Base-by-base conservation (phyloP, 495 filamentous ascomycete genomes). In the Immersiella caudata region DNA sequence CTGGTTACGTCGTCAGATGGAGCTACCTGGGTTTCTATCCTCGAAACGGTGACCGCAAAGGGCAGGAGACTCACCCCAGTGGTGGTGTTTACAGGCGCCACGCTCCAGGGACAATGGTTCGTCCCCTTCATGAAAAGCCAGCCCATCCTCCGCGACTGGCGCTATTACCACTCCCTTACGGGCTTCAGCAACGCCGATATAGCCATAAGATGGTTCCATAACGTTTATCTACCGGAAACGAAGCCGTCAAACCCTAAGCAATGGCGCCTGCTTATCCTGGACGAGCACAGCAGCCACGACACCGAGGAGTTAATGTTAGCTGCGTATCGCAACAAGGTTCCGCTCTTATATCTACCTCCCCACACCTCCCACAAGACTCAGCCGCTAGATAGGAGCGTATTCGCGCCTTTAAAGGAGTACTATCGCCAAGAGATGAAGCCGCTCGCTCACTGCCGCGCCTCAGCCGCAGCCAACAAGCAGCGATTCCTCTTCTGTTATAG, bases 361-460 rank as follows among this genome's bases (percentile, higher is more conserved):
- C 58, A 69, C 56, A 66, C 57, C 22, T 62, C 27, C 7, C 58
- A 69, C 21, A 69, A 69, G 24, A 65, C 29, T 24, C 49, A 69
- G 50, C 62, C 57, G 2, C 49, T 69, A 29, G 58, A 69, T 18
- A 25, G 50, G 0, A 60, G 33, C 27, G 33, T 69, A 0, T 69
- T 66, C 57, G 1, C 8, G 4, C 27, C 50, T 0, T 0, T 69
- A 0, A 69, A 69, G n/a, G 49, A 0, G 16, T 69, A 66, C n/a
- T 69, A 65, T 25, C 25, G 57, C 1, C 21, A 69, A 1, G 1
- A 2, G 0, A 62, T 49, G 0, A 69, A 36, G 22, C 46, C 49
- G 1, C 22, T 35, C 0, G 49, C 55, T 0, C 2, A 0, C 14
- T 57, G 24, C 27, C 27, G n/a, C 2, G 18, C 56, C 2, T 40